Evolutionary conservation across 2,329 filamentous ascomycete species (phyloP).

Genomic region (Epichloe bromicola): DNA sequence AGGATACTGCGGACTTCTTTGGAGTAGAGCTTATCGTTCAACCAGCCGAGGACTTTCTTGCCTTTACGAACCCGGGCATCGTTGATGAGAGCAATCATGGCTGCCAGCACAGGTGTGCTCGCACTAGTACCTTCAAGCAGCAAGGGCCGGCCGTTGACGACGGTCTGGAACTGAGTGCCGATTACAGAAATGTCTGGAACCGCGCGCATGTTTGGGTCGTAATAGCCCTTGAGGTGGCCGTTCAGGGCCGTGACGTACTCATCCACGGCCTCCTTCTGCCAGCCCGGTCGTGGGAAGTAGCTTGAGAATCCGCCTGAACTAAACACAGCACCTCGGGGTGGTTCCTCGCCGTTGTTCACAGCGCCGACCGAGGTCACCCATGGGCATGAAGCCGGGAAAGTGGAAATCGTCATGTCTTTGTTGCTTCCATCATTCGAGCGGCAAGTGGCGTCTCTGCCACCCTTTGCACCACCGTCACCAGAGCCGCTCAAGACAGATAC

Average conservation of each 20-base stretch:
- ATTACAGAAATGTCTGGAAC: constrained; percentile 41
- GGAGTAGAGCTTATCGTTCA: constrained; percentile 37
- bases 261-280: constrained; percentile 29
- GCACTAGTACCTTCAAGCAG: constrained; percentile 34
- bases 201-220: constrained; percentile 32
- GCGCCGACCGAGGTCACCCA: constrained; percentile 57
- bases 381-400: constrained; percentile 54
- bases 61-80: constrained; percentile 36
- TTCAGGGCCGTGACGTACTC: constrained; percentile 28
- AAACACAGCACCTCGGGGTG: constrained; percentile 29
- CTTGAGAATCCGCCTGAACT: constrained; percentile 40
- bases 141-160: constrained; percentile 15
- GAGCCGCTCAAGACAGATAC: constrained; percentile 36
- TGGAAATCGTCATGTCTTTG: constrained; percentile 41
- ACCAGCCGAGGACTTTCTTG: constrained; percentile 37
- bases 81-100: constrained; percentile 41
- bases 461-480: constrained; percentile 37
- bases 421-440: constrained; percentile 44
- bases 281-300: constrained; percentile 31
- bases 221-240: constrained; percentile 29
- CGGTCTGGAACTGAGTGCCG: constrained; percentile 40
- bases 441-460: constrained; percentile 36
- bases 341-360: constrained; percentile 26
- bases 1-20: constrained; percentile 22
- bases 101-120: constrained; percentile 39